Evolutionary conservation across 1,284 basidiomycete species (phyloP).

Genomic region (Ceratobasidium sp.): DNA sequence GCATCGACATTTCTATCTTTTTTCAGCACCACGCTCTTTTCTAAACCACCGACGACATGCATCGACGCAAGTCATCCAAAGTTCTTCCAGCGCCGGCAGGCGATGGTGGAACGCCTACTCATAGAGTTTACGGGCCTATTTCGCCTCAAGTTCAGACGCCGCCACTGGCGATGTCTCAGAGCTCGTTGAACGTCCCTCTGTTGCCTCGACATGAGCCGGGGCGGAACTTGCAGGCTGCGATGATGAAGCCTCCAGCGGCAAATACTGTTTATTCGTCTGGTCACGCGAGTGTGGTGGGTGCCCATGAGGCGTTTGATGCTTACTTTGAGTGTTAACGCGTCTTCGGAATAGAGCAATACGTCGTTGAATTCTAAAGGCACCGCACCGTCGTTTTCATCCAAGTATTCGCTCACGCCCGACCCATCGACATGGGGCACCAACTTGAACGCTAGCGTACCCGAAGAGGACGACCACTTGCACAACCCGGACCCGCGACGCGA

Average conservation of each 20-base stretch:
- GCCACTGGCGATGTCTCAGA: constrained; percentile 6
- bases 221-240: constrained; percentile 30
- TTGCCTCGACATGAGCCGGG: neutral
- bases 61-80: constrained; percentile 40
- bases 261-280: neutral
- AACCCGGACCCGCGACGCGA: constrained; percentile 51
- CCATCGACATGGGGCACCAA: constrained; percentile 48
- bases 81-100: constrained; percentile 7
- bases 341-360: constrained; percentile 3
- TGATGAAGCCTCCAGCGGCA: constrained; percentile 38
- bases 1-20: too few species aligned
- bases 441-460: constrained; percentile 40
- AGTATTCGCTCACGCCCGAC: constrained; percentile 47
- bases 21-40: too few species aligned
- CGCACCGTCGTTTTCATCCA: constrained; percentile 31
- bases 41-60: constrained; percentile 2
- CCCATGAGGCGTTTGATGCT: neutral
- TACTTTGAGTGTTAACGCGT: too few species aligned
- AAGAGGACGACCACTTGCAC: constrained; percentile 48
- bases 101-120: neutral
- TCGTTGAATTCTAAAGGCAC: neutral
- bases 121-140: neutral
- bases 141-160: neutral
- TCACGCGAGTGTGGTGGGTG: constrained; percentile 6
- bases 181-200: constrained; percentile 16